Evolutionary conservation across 2,329 filamentous ascomycete species (phyloP).

Genomic region (Rutstroemia sp.): DNA sequence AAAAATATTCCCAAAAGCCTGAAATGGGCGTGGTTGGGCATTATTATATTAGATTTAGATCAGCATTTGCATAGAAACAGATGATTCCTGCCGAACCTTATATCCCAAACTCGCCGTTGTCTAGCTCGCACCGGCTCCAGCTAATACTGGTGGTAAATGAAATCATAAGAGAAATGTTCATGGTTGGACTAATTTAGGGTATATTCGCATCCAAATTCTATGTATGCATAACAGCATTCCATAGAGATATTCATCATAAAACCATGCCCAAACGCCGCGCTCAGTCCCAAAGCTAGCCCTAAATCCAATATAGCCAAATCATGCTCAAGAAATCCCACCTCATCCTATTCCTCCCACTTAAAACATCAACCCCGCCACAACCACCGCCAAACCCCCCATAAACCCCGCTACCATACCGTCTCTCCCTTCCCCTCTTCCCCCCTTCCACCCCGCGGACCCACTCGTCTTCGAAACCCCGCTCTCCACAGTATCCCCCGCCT

Average conservation of each 20-base stretch:
- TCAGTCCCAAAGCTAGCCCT: neutral
- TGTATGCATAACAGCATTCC: too few relatives aligned
- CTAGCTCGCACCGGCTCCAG: too few relatives aligned
- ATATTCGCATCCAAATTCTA: too few relatives aligned
- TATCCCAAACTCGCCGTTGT: neutral
- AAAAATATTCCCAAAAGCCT: too few relatives aligned
- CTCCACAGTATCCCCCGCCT: conserved; percentile 22
- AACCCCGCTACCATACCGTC: neutral
- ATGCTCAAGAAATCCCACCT: neutral
- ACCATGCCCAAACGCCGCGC: too few relatives aligned
- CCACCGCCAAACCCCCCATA: neutral
- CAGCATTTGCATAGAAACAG: neutral
- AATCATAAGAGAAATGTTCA: too few relatives aligned
- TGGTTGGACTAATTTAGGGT: too few relatives aligned
- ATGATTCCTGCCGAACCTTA: neutral
- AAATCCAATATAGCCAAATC: neutral
- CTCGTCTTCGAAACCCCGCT: conserved; percentile 4
- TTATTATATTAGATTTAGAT: neutral
- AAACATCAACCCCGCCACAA: neutral
- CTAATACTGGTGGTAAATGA: too few relatives aligned
- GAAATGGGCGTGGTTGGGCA: too few relatives aligned
- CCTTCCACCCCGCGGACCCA: neutral
- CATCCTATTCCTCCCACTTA: neutral
- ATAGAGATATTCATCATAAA: too few relatives aligned
- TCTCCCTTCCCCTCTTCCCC: neutral